Conservation (phyloP, 257 asterid genomes). For the Verbascum thapsus region DNA sequence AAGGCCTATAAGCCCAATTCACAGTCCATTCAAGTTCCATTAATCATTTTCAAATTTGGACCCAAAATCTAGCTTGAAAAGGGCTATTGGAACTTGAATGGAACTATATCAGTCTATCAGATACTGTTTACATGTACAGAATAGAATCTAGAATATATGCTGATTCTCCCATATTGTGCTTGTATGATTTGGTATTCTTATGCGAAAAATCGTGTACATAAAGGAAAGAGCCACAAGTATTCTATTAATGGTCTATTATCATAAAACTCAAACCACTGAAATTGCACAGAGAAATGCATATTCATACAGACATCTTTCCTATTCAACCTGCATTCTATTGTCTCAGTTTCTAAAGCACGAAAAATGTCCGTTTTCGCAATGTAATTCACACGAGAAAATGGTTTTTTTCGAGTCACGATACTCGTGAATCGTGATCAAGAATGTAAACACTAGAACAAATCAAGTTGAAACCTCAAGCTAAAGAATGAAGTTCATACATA, state of each 20-base stretch:
- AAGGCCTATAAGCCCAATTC: neutral
- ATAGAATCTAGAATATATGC: neutral
- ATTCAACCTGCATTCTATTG: neutral
- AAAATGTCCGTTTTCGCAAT: no score
- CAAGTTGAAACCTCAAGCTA: neutral
- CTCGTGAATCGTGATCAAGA: no score
- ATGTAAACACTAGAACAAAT: neutral
- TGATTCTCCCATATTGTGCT: neutral
- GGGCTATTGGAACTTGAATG: no score
- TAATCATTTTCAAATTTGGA: neutral
- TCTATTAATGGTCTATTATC: neutral
- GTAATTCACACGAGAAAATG: no score
- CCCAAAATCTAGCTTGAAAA: neutral
- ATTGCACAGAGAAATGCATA: neutral
- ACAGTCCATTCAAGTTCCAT: neutral
- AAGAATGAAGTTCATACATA: conserved; percentile 22
- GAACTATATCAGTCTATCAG: no score
- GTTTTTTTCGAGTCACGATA: no score
- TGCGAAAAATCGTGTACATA: neutral
- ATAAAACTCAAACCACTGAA: neutral
- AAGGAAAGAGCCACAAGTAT: conserved; percentile 48
- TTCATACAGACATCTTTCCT: neutral
- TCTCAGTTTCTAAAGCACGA: neutral
- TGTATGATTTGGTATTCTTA: neutral
- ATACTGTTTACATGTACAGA: no score